A percentile compares a stretch with the other conserved stretches of the same genome.
These are phyloP conservation scores for Firmiana major DNA, from an alignment of 345 rosid species.

Conservation along the genomic window DNA sequence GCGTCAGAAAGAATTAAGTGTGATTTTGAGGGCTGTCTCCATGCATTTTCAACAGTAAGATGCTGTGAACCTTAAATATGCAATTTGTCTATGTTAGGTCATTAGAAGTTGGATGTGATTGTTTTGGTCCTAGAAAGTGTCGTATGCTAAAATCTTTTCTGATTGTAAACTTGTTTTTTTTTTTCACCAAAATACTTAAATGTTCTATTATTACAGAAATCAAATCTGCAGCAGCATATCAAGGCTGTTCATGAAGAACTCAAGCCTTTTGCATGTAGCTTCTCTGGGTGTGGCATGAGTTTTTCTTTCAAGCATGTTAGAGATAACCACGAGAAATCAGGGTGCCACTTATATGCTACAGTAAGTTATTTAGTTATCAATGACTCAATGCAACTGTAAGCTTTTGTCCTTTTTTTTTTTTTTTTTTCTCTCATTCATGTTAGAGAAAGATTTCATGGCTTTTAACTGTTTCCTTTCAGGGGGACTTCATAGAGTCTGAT, in stretches of 20 bases:
- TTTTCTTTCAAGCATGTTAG: slow-evolving; percentile 82
- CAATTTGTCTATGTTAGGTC: neutral
- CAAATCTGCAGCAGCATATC: slow-evolving; percentile 61
- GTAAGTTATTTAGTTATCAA: slow-evolving; percentile 37
- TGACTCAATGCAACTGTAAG: neutral
- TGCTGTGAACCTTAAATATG: neutral
- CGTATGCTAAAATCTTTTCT: neutral
- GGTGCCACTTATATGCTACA: slow-evolving; percentile 44
- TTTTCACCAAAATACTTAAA: neutral
- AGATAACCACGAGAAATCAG: slow-evolving; percentile 65
- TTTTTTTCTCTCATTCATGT: neutral
- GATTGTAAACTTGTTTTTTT: neutral
- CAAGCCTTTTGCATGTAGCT: slow-evolving; percentile 51
- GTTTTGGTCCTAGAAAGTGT: neutral
- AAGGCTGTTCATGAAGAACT: slow-evolving; percentile 67
- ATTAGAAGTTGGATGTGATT: neutral
- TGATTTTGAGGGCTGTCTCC: slow-evolving; percentile 52
- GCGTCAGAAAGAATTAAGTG: slow-evolving; percentile 47
- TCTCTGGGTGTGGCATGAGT: slow-evolving; percentile 59
- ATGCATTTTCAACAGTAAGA: slow-evolving; percentile 63
- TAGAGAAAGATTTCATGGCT: neutral
- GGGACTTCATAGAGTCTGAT: slow-evolving; percentile 68
- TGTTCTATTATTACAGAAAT: slow-evolving; percentile 37
- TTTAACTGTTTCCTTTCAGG: slow-evolving; percentile 38
- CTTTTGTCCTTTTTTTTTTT: no score